Evolutionary conservation across 2,329 filamentous ascomycete genomes (phyloP).

Genomic region (Orbilia blumenaviensis): DNA sequence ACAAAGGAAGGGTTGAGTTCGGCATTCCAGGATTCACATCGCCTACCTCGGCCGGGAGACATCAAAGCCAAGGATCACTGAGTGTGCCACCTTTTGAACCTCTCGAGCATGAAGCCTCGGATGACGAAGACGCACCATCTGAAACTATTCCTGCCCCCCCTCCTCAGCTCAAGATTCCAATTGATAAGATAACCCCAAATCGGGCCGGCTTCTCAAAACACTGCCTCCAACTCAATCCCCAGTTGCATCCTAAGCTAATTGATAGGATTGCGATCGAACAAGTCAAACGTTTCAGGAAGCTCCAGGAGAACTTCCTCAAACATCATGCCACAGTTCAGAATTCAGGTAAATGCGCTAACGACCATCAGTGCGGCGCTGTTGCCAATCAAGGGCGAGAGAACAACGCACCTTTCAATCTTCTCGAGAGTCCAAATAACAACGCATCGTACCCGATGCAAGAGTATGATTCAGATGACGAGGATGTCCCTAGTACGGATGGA

Average conservation of each 20-base stretch:
- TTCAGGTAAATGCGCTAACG: slow-evolving; percentile 59
- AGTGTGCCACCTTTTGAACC: slow-evolving; percentile 59
- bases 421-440: slow-evolving; percentile 68
- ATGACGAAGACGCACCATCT: slow-evolving; percentile 71
- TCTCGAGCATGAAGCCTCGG: slow-evolving; percentile 70
- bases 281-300: slow-evolving; percentile 77
- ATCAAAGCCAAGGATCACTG: slow-evolving; percentile 50
- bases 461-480: slow-evolving; percentile 68
- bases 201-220: slow-evolving; percentile 80
- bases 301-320: slow-evolving; percentile 75
- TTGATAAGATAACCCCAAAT: slow-evolving; percentile 76
- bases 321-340: slow-evolving; percentile 70
- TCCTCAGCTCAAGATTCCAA: slow-evolving; percentile 57
- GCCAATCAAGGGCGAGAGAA: slow-evolving; percentile 50
- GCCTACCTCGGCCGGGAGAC: slow-evolving; percentile 18
- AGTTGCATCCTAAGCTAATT: slow-evolving; percentile 73
- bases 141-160: slow-evolving; percentile 68
- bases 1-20: slow-evolving; percentile 17
- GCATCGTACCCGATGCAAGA: slow-evolving; percentile 55
- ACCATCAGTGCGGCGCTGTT: slow-evolving; percentile 59
- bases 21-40: slow-evolving; percentile 37
- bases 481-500: slow-evolving; percentile 69
- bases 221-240: slow-evolving; percentile 77
- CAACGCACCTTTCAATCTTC: slow-evolving; percentile 40
- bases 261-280: slow-evolving; percentile 86